A percentile compares a stretch with the other conserved stretches of the same genome.
phyloP scores from a whole-genome alignment of 352 stramenopile genomes.

The Pythium phragmitis region DNA sequence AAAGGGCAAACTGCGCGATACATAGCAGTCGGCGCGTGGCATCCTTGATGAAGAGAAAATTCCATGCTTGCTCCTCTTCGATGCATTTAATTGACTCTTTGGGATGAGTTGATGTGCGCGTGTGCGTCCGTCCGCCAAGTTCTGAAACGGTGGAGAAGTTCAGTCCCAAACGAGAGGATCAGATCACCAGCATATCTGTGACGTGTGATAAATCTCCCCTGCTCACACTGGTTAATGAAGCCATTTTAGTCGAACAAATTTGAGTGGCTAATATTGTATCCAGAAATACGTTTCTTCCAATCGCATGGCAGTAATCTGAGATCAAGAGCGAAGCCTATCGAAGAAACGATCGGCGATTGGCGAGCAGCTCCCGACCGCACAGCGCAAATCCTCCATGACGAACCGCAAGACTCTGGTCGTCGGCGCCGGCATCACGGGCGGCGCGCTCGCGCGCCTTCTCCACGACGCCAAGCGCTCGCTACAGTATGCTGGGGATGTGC shows the following conservation, averaged over 20 bases:
- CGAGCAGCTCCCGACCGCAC: not conserved
- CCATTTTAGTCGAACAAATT: slow-evolving; percentile 6
- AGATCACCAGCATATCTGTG: not conserved
- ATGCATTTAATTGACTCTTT: not conserved
- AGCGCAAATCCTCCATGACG: slow-evolving; percentile 14
- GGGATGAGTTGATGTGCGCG: not conserved
- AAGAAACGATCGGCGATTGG: slow-evolving; percentile 3
- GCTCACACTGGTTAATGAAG: not conserved
- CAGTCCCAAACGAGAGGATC: not conserved
- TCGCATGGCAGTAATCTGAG: not conserved
- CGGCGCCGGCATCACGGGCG: slow-evolving; percentile 60
- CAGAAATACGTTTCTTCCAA: not conserved
- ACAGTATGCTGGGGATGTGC: slow-evolving; percentile 29
- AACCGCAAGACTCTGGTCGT: slow-evolving; percentile 52
- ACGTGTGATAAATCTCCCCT: slow-evolving; percentile 7
- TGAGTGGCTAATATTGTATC: slow-evolving; percentile 1
- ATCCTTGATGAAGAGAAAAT: not conserved
- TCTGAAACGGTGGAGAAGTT: not conserved
- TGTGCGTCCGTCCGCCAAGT: not conserved
- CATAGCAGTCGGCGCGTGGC: not conserved
- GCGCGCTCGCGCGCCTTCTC: slow-evolving; percentile 48
- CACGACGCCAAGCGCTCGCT: slow-evolving; percentile 32
- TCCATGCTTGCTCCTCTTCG: not conserved
- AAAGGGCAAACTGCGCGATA: not conserved
- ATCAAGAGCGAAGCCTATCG: slow-evolving; percentile 16